Percentiles rank a stretch among this genome's conserved stretches.
phyloP scores from a whole-genome alignment of 106 monocot species.

The Agapanthus africanus region DNA sequence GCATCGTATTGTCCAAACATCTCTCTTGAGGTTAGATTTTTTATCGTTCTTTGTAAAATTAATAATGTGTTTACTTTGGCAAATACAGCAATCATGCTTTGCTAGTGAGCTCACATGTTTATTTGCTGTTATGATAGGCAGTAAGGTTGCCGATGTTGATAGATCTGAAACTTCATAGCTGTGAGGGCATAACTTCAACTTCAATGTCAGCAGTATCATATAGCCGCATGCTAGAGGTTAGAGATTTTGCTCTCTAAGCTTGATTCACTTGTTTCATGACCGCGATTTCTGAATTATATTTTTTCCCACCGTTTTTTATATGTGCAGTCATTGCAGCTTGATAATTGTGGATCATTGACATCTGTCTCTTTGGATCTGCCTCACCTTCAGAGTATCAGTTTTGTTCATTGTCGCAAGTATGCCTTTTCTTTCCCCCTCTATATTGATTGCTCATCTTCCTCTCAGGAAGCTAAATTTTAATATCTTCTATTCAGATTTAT shows the following conservation, averaged over 20 bases:
- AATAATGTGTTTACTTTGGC: background rate
- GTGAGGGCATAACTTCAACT: conserved; percentile 85
- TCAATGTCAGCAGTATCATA: conserved; percentile 78
- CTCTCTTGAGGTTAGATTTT: conserved; percentile 82
- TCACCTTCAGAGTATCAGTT: conserved; percentile 68
- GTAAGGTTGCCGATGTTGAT: conserved; percentile 80
- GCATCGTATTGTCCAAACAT: conserved; percentile 91
- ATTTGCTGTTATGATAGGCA: conserved; percentile 34
- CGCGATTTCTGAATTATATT: background rate
- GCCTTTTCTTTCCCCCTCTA: background rate
- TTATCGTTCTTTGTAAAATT: background rate
- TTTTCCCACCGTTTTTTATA: conserved; percentile 25
- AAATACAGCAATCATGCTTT: background rate
- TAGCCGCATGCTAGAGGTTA: conserved; percentile 80
- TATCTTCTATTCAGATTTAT: conserved; percentile 45
- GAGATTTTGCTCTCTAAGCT: background rate
- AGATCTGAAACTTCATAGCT: conserved; percentile 71
- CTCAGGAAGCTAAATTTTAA: conserved; percentile 10
- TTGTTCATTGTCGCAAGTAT: conserved; percentile 91
- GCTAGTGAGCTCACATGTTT: background rate
- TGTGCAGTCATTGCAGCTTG: conserved; percentile 76
- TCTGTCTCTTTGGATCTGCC: conserved; percentile 86
- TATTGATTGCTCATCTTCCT: background rate
- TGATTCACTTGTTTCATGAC: background rate
- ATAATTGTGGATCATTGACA: conserved; percentile 71